These are phyloP conservation scores for Calonectria montana DNA, from an alignment of 2,329 filamentous ascomycete genomes.

Conservation along the genomic window DNA sequence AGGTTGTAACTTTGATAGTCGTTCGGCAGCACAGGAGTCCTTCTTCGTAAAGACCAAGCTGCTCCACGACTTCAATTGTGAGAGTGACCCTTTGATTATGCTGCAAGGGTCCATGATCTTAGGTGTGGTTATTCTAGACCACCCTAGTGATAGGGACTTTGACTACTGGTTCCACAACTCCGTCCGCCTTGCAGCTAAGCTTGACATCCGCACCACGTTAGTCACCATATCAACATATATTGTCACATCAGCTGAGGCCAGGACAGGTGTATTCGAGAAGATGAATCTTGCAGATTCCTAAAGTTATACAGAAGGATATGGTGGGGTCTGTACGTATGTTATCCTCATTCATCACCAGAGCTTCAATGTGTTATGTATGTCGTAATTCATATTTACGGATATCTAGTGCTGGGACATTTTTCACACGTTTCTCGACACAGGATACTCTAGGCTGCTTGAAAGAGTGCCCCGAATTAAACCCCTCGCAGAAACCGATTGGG, in stretches of 20 bases:
- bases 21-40: constrained; percentile 16
- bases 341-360: background rate
- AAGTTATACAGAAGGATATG: constrained; percentile 30
- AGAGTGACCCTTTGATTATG: constrained; percentile 12
- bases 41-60: constrained; percentile 34
- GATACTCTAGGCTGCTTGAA: constrained; percentile 10
- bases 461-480: background rate
- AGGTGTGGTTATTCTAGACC: constrained; percentile 20
- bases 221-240: background rate
- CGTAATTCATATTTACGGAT: background rate
- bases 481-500: constrained; percentile 26
- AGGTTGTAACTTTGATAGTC: constrained; percentile 24
- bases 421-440: constrained; percentile 22
- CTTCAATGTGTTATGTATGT: background rate
- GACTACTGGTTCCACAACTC: constrained; percentile 37
- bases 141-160: constrained; percentile 28
- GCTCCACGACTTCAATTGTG: constrained; percentile 32
- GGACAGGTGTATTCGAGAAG: constrained; percentile 9
- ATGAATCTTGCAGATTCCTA: background rate
- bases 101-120: constrained; percentile 30
- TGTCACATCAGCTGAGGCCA: accelerated
- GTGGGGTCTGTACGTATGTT: constrained; percentile 32
- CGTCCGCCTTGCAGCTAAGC: constrained; percentile 13
- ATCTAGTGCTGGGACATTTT: constrained; percentile 13
- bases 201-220: constrained; percentile 22